Percentiles rank a stretch among this genome's conserved stretches.
Evolutionary conservation across 495 filamentous ascomycete species (phyloP).

Genomic region (Baudoinia panamericana): DNA sequence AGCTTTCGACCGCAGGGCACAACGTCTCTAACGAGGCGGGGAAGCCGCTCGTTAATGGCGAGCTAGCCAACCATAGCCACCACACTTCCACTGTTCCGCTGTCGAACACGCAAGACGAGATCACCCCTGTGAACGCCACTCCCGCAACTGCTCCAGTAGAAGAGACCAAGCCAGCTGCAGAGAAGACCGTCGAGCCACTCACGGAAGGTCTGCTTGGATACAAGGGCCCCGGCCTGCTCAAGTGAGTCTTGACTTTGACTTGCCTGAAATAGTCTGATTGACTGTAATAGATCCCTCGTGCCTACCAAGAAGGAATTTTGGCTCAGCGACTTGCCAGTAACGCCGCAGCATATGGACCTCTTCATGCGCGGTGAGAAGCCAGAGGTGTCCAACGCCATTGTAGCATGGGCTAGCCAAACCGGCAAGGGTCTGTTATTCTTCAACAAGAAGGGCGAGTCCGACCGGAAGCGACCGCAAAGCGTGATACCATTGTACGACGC

Average conservation of each 20-base stretch:
- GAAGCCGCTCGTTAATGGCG: too few species aligned
- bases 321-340: slow-evolving; percentile 71
- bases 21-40: too few species aligned
- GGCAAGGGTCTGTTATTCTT: slow-evolving; percentile 93
- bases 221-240: slow-evolving; percentile 81
- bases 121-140: slow-evolving; percentile 24
- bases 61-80: too few species aligned
- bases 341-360: slow-evolving; percentile 54
- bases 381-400: slow-evolving; percentile 61
- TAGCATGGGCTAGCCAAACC: slow-evolving; percentile 80
- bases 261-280: too few species aligned
- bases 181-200: slow-evolving; percentile 48
- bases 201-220: slow-evolving; percentile 67
- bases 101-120: slow-evolving; percentile 32
- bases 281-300: slow-evolving; percentile 47
- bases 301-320: slow-evolving; percentile 81
- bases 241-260: slow-evolving; percentile 50
- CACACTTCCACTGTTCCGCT: too few species aligned
- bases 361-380: slow-evolving; percentile 85
- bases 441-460: slow-evolving; percentile 57
- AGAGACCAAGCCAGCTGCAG: slow-evolving; percentile 30
- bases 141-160: slow-evolving; percentile 29
- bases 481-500: slow-evolving; percentile 41
- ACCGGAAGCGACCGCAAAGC: background rate
- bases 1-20: too few species aligned